phyloP scores from a whole-genome alignment of 1,284 basidiomycete genomes.

The Xanthoconium separans region DNA sequence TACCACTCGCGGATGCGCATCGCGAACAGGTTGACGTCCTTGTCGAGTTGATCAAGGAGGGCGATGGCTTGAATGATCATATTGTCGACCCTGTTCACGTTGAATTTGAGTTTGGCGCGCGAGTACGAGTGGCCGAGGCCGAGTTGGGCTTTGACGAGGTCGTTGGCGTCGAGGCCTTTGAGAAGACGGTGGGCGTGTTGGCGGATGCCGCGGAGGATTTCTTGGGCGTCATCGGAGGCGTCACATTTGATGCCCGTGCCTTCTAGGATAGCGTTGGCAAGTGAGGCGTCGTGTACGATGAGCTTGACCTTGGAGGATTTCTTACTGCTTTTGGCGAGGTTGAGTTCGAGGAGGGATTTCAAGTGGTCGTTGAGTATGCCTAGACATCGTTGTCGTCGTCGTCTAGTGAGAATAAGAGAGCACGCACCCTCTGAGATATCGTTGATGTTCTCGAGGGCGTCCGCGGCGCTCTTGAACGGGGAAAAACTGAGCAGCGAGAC shows the following conservation, averaged over 20 bases:
- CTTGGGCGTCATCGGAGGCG: slow-evolving; percentile 82
- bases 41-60: slow-evolving; percentile 98
- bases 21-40: slow-evolving; percentile 98
- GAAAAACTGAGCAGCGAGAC: slow-evolving; percentile 89
- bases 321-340: slow-evolving; percentile 70
- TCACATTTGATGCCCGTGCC: slow-evolving; percentile 82
- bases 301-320: slow-evolving; percentile 85
- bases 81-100: slow-evolving; percentile 99
- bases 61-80: slow-evolving; percentile 99
- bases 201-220: slow-evolving; percentile 92
- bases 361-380: slow-evolving; percentile 89
- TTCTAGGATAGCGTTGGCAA: slow-evolving; percentile 83
- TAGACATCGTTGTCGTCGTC: slow-evolving; percentile 27
- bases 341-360: slow-evolving; percentile 85
- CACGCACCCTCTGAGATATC: slow-evolving; percentile 91
- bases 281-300: slow-evolving; percentile 78
- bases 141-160: slow-evolving; percentile 92
- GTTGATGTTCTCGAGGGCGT: slow-evolving; percentile 96
- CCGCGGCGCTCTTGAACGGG: slow-evolving; percentile 93
- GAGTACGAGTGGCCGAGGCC: slow-evolving; percentile 98
- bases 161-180: slow-evolving; percentile 85
- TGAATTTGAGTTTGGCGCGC: slow-evolving; percentile 98
- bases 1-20: slow-evolving; percentile 99
- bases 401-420: background rate
- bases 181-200: slow-evolving; percentile 92